These are phyloP conservation scores for Akanthomyces muscarius DNA, from an alignment of 2,329 filamentous ascomycete genomes.

Conservation along the genomic window DNA sequence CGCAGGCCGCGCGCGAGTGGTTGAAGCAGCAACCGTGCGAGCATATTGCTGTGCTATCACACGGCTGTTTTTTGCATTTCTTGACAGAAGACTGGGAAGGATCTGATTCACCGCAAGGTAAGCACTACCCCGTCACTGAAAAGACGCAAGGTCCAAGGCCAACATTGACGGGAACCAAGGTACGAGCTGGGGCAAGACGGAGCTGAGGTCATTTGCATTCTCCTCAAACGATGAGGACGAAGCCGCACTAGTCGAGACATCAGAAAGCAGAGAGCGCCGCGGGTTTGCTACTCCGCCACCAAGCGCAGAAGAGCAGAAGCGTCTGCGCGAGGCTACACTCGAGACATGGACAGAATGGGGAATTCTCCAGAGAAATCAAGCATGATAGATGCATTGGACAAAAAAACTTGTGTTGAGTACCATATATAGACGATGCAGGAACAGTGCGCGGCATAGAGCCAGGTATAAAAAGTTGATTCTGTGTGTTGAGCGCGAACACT, in stretches of 20 bases:
- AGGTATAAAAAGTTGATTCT: not conserved
- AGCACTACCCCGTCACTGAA: slow-evolving; percentile 11
- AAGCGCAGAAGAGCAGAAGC: slow-evolving; percentile 37
- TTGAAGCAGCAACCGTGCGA: slow-evolving; percentile 46
- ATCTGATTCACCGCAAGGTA: slow-evolving; percentile 34
- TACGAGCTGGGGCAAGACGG: slow-evolving; percentile 65
- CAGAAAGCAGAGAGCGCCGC: not conserved
- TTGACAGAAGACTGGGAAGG: slow-evolving; percentile 71
- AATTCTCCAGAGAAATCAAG: not conserved
- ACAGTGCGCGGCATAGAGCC: not conserved
- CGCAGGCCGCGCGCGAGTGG: slow-evolving; percentile 52
- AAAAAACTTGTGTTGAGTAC: not conserved
- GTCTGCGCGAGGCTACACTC: slow-evolving; percentile 26
- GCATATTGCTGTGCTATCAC: slow-evolving; percentile 68
- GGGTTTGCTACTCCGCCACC: slow-evolving; percentile 32
- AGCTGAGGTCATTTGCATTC: slow-evolving; percentile 60
- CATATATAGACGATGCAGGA: not conserved
- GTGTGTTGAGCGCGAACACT: not conserved
- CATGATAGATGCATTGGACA: not conserved
- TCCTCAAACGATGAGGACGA: slow-evolving; percentile 36
- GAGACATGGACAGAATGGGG: slow-evolving; percentile 1
- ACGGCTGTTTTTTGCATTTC: slow-evolving; percentile 74
- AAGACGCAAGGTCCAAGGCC: not conserved
- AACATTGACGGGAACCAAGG: slow-evolving; percentile 34
- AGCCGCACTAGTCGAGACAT: not conserved